Base-by-base conservation (phyloP, 2,329 filamentous ascomycete genomes). In the Pseudogymnoascus pannorum region DNA sequence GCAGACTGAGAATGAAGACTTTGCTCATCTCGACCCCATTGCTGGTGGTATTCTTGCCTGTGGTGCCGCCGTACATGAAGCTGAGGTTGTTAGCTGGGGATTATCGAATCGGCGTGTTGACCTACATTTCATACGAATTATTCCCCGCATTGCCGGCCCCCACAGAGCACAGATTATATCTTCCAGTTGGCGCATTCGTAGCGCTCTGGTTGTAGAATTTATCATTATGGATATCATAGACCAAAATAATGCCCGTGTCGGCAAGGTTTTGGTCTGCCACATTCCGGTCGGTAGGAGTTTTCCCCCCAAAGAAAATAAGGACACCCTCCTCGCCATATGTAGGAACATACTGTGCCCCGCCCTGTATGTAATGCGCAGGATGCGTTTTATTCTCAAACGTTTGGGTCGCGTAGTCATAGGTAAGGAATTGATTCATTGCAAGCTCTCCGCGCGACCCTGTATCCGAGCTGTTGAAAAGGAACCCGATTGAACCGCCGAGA, bases 1-100 rank as follows among this genome's bases (percentile, higher is more conserved):
- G 66, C 5, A 67, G 44, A 9, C 64, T 66, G 9, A 67, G 59
- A 24, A 67, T 64, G 24, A 65, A 66, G 12, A 67, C 62, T n/a
- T 29, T 61, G 22, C 24, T 22, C 9, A 64, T 60, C 16, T 58
- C 57, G 26, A n/a, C 35, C 12, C 29, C 36, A 22, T 20, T 62
- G 26, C 33, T 57, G 24, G 58, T 36, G 33, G 5, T 9, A 16
- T n/a, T 29, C 11, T 4, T 24, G 35, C 24, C 38, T 18, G 24
- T 26, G 18, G 57, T 60, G 5, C 60, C 60, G 31, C 60, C 60
- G n/a, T 60, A 62, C 3, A 62, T 51, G 29, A 62, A 62, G 14
- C 60, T 62, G 22, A n/a, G 8, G 20, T 12, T 22, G 22, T 54
- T 61, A 63, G n/a, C 54, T 57, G 5, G 14, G 31, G 35, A 24